Evolutionary conservation across 768 basidiomycete genomes (phyloP), one percentile per base, ranked within the genome.

Genomic region (Mycena crocata): DNA sequence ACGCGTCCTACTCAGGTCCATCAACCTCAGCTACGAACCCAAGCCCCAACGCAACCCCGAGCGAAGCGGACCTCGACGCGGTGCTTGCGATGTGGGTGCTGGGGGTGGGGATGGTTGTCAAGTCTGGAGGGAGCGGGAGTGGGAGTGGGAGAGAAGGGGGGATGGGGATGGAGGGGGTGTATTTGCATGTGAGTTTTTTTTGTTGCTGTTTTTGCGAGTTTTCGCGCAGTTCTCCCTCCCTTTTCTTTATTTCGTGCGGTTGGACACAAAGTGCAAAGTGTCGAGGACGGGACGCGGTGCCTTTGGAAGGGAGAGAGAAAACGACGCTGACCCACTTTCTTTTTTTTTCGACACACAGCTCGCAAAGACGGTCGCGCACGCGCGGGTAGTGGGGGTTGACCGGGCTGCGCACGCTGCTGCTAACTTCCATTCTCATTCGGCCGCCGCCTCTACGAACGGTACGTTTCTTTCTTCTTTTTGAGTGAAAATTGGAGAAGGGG

Each of bases 41-140:
- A 8, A 42, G 21, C 17, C 5, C 14, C 40, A 42, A 8, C 40
- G 7, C 26, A 28, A 24, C 14, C 26, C 13, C 24, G 19, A 24
- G 10, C 12, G 30, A 56, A 26, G 57, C 57, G 15, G 64, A 66
- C 31, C 24, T 30, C 21, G 62, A 67, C 54, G 69, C 69, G 24
- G 39, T 70, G 39, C 49, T 70, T 6, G 69, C 61, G 55, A 32
- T 70, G 69, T 70, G 62, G 61, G 65, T 57, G 15, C 12, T 67
- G 24, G 52, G 61, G 0, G 64, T 64, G 15, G 32, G 68, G 7
- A 34, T 66, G 44, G 4, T 52, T 12, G 2, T 31, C 21, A 21
- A 48, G 51, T 34, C 35, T 21, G 19, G n/a, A 15, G 13, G 31
- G 28, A 1, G 57, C 24, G 56, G 28, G 34, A 21, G 21, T n/a